Evolutionary conservation across 2,329 filamentous ascomycete species (phyloP).

Genomic region (Knoxdaviesia proteae): DNA sequence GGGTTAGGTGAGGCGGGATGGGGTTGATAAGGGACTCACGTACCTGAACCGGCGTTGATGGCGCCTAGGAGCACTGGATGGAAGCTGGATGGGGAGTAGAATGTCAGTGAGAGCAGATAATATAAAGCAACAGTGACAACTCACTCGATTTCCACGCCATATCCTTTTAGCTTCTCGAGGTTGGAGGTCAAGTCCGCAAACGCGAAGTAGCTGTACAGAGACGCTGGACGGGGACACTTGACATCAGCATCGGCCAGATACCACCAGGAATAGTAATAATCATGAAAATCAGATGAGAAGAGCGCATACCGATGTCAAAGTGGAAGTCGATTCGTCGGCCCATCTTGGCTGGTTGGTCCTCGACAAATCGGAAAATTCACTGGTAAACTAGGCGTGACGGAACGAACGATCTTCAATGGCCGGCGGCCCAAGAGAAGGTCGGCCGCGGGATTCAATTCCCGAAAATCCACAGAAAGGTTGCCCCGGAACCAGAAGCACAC

Average conservation of each 20-base stretch:
- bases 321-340: constrained; percentile 42
- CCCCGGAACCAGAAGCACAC: no score
- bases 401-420: no score
- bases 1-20: background rate
- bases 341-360: constrained; percentile 19
- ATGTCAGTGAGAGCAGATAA: background rate
- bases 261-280: no score
- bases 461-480: no score
- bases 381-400: no score
- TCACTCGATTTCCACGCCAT: constrained; percentile 47
- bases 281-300: no score
- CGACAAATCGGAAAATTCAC: no score
- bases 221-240: constrained; percentile 25
- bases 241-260: no score
- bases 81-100: constrained; percentile 23
- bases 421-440: no score
- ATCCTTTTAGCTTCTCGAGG: constrained; percentile 27
- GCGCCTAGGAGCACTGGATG: constrained; percentile 53
- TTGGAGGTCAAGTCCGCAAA: constrained; percentile 38
- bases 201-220: constrained; percentile 36
- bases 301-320: constrained; percentile 38
- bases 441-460: no score
- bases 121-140: constrained; percentile 8
- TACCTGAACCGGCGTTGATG: constrained; percentile 39
- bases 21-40: constrained; percentile 2